Conservation (phyloP, 768 basidiomycete species). For the Neoboletus magnificus region DNA sequence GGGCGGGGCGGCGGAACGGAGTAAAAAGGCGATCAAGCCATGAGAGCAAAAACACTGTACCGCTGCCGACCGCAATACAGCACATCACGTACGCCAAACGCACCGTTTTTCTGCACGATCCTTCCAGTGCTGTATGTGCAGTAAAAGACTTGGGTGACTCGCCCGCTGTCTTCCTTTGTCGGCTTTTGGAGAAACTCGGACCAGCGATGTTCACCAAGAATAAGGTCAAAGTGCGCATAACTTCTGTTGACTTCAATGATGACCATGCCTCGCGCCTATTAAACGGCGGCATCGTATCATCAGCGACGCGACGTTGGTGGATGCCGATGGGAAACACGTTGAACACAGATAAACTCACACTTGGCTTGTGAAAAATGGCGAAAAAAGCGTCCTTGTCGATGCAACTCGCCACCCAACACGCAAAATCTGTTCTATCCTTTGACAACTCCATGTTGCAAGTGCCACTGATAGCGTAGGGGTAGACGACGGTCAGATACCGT, state of each 20-base stretch:
- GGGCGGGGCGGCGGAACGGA: neutral
- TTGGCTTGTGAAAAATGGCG: constrained; percentile 44
- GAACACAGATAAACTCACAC: constrained; percentile 30
- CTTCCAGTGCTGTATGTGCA: constrained; percentile 38
- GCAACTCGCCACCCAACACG: constrained; percentile 43
- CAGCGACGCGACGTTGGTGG: neutral
- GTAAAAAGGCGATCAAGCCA: neutral
- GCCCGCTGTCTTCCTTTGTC: constrained; percentile 24
- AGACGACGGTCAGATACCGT: constrained; percentile 41
- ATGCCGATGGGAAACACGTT: neutral
- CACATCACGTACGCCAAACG: constrained; percentile 5
- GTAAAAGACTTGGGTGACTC: constrained; percentile 37
- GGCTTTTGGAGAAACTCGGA: constrained; percentile 36
- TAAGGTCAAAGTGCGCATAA: constrained; percentile 29
- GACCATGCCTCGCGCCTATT: constrained; percentile 43
- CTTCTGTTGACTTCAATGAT: constrained; percentile 40
- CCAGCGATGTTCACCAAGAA: constrained; percentile 46
- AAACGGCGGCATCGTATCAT: neutral
- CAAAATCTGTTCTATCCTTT: constrained; percentile 37
- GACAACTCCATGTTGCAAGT: constrained; percentile 40
- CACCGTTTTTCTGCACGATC: constrained; percentile 45
- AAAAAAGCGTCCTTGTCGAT: constrained; percentile 34
- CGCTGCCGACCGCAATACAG: neutral
- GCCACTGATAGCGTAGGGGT: constrained; percentile 39
- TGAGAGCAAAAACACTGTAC: neutral